phyloP scores from a whole-genome alignment of 768 basidiomycete species.

The Boletus pseudopeckii region DNA sequence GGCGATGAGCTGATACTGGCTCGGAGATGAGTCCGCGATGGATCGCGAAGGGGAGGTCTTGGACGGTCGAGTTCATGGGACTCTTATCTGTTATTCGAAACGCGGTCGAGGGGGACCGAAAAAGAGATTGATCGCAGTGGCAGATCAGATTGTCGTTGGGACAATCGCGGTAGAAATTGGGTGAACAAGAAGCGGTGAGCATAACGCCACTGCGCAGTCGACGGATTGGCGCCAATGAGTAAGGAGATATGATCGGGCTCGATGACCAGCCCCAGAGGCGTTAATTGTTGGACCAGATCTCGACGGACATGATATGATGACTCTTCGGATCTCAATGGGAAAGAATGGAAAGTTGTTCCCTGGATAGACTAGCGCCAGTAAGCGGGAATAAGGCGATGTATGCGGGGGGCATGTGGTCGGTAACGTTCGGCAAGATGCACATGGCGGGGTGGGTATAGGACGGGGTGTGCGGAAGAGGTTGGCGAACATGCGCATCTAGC shows the following conservation, averaged over 20 bases:
- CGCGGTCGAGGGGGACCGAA: background rate
- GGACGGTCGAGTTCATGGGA: slow-evolving; percentile 6
- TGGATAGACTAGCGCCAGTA: background rate
- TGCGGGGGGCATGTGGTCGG: slow-evolving; percentile 6
- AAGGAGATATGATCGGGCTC: background rate
- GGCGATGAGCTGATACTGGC: too few relatives aligned
- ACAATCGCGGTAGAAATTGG: slow-evolving; percentile 9
- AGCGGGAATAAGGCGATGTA: slow-evolving; percentile 12
- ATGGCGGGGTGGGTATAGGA: slow-evolving; percentile 10
- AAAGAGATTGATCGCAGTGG: slow-evolving; percentile 14
- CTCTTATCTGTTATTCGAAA: slow-evolving; percentile 14
- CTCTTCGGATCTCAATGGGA: slow-evolving; percentile 10
- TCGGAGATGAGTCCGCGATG: slow-evolving; percentile 17
- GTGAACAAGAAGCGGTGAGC: background rate
- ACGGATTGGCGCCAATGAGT: background rate
- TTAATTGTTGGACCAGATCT: slow-evolving; percentile 1
- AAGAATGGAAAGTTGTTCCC: slow-evolving; percentile 7
- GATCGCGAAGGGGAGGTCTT: slow-evolving; percentile 15
- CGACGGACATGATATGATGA: slow-evolving; percentile 10
- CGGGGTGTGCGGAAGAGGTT: slow-evolving; percentile 4
- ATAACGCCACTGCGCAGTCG: slow-evolving; percentile 4
- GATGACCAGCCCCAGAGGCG: slow-evolving; percentile 1
- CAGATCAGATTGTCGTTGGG: slow-evolving; percentile 22
- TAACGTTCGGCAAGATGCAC: slow-evolving; percentile 11
- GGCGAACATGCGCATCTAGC: slow-evolving; percentile 20